Base-by-base conservation (phyloP, 1,139 yeast genomes). In the Blastobotrys niveus region DNA sequence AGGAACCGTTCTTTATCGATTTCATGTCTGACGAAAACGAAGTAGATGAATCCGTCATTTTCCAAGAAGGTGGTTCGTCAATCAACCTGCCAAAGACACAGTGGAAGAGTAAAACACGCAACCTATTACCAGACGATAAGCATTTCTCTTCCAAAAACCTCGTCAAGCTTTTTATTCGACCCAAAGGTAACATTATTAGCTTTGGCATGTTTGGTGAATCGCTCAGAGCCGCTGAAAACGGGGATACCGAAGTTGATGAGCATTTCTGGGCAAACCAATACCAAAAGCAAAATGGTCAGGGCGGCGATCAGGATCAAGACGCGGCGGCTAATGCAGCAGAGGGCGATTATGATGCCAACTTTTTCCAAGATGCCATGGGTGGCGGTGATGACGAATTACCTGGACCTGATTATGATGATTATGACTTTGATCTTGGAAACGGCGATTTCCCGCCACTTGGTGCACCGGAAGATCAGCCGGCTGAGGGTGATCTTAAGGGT, bases 81-180 rank as follows among this genome's bases (percentile, higher is more conserved):
- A 67, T 74, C 17, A 69, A 68, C 37, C 51, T 77, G 37, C 71
- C 81, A 1, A 66, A 67, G 42, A 60, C 68, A 21, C 71, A 70
- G 43, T 65, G 73, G 57, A 63, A 61, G 15, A 61, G 72, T 3
- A 67, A 66, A 1, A 63, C 67, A 9, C 65, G 67, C 34, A 71
- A 78, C 50, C 64, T 79, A 30, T 64, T 89, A 15, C 96, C 96
- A 0, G 83, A 76, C 54, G 95, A 87, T 61, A 73, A 77, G 48
- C 80, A 77, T 52, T 87, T 84, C 62, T 75, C 82, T 12, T 80
- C 95, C 0, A 76, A 77, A 38, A 73, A 79, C 50, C 72, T 89
- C 45, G 76, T 85, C 14, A 76, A 75, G 48, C 67, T 86, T 25
- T 85, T 87, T 58, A 67, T 82, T 43, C 85, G 84, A 59, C 93